Evolutionary conservation across 768 basidiomycete species (phyloP), one percentile per base, ranked within the genome.

Genomic region (Chalciporus chontae): DNA sequence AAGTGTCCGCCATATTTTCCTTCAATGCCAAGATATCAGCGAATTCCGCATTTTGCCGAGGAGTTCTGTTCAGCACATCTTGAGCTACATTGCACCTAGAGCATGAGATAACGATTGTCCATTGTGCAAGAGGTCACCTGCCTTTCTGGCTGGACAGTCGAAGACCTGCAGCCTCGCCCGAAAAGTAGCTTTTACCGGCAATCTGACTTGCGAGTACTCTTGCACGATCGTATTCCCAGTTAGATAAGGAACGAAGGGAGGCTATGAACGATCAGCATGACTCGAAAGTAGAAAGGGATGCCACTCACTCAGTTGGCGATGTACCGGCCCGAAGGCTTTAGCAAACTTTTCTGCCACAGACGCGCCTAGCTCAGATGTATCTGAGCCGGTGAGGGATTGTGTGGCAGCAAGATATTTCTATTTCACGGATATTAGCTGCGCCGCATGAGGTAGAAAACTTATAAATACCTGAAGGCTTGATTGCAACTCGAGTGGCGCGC

Each of bases 401-500:
- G 85, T 85, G 23, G 85, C 74, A 41, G 87, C 78, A 21, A 98
- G 78, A 66, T 99, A 98, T 81, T 88, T 90, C 91, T 96, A 62
- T 36, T 24, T 24, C 26, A n/a, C 18, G 26, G 21, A 45, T 21
- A 26, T 48, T 47, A 53, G 29, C 19, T 23, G 8, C 45, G 9
- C n/a, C 10, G 21, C 24, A 29, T 26, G n/a, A 31, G 31, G 26
- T 43, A 14, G 21, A 11, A 24, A 42, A 23, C 8, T 23, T n/a
- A 17, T 29, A 60, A 74, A 38, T 61, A 89, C 93, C 79, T 95
- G 93, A 47, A 99, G 72, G 0, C 91, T 92, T 0, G 93, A 90
- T 54, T 94, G 93, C 42, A 97, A 71, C 65, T 96, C 94, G 64
- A 94, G 80, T 0, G 95, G 95, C 1, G 94, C 92, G 17, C 94